These are phyloP conservation scores for Boechera divaricarpa DNA, from an alignment of 345 rosid species.

Conservation along the genomic window DNA sequence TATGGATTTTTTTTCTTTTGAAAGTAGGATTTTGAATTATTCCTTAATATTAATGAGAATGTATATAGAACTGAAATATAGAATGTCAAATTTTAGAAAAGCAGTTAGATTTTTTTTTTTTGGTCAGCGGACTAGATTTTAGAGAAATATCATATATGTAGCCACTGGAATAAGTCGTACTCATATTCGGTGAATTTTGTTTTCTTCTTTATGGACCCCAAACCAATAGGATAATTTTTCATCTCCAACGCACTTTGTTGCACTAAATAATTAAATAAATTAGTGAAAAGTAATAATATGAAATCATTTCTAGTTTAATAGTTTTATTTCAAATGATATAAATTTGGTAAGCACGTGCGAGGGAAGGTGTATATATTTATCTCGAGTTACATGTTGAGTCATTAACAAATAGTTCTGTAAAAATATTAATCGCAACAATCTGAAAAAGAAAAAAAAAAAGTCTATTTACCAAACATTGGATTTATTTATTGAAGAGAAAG, in stretches of 20 bases:
- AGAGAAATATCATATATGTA: too few species aligned
- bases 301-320: not conserved
- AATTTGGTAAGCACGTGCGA: slow-evolving; percentile 12
- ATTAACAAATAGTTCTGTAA: not conserved
- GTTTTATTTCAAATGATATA: not conserved
- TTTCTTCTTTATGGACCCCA: slow-evolving; percentile 35
- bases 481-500: too few species aligned
- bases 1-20: too few species aligned
- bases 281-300: not conserved
- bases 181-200: slow-evolving; percentile 35
- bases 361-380: not conserved
- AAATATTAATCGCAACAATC: not conserved
- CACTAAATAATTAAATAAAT: not conserved
- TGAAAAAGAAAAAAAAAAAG: not conserved
- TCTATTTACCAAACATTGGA: not conserved
- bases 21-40: too few species aligned
- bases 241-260: slow-evolving; percentile 21
- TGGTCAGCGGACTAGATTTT: too few species aligned
- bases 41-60: not conserved
- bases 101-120: too few species aligned
- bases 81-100: not conserved
- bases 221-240: slow-evolving; percentile 4
- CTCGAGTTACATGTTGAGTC: not conserved
- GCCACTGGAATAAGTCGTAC: slow-evolving; percentile 32
- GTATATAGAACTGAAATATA: not conserved